phyloP scores from a whole-genome alignment of 2,329 filamentous ascomycete species.

The Monosporascus sp. region DNA sequence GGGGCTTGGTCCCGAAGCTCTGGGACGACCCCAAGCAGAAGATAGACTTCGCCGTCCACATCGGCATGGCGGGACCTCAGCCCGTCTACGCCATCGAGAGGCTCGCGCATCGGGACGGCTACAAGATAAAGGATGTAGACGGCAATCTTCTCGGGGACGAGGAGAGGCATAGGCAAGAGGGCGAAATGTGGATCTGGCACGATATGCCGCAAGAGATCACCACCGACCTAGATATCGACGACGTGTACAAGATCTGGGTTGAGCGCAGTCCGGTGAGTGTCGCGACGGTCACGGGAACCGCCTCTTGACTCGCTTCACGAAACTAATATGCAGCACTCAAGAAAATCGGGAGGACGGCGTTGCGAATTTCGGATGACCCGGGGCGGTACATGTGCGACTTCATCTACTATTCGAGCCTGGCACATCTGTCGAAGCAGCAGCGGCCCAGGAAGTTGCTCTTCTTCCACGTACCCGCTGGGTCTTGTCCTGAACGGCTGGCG shows the following conservation, averaged over 20 bases:
- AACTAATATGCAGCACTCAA: constrained; percentile 9
- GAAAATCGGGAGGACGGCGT: constrained; percentile 31
- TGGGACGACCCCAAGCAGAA: constrained; percentile 41
- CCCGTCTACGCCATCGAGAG: constrained; percentile 66
- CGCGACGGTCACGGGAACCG: neutral
- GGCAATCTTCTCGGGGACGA: constrained; percentile 51
- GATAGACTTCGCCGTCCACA: constrained; percentile 65
- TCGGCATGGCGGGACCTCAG: constrained; percentile 69
- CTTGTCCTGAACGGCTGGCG: constrained; percentile 41
- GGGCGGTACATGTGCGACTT: constrained; percentile 75
- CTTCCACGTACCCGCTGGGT: constrained; percentile 64
- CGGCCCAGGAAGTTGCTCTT: constrained; percentile 55
- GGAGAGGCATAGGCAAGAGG: constrained; percentile 29
- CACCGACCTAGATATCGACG: constrained; percentile 52
- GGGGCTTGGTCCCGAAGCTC: constrained; percentile 57
- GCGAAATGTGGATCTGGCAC: constrained; percentile 48
- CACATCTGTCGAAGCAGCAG: constrained; percentile 46
- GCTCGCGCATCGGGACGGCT: constrained; percentile 66
- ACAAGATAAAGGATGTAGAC: constrained; percentile 66
- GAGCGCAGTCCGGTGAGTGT: constrained; percentile 41
- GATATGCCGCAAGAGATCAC: constrained; percentile 50
- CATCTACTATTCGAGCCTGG: constrained; percentile 66
- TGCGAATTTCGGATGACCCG: constrained; percentile 62
- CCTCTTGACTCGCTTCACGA: neutral
- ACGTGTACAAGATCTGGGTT: constrained; percentile 53